A percentile compares a stretch with the other conserved stretches of the same genome.
These are phyloP conservation scores for Amanita molliuscula DNA, from an alignment of 768 basidiomycete species.

Conservation along the genomic window DNA sequence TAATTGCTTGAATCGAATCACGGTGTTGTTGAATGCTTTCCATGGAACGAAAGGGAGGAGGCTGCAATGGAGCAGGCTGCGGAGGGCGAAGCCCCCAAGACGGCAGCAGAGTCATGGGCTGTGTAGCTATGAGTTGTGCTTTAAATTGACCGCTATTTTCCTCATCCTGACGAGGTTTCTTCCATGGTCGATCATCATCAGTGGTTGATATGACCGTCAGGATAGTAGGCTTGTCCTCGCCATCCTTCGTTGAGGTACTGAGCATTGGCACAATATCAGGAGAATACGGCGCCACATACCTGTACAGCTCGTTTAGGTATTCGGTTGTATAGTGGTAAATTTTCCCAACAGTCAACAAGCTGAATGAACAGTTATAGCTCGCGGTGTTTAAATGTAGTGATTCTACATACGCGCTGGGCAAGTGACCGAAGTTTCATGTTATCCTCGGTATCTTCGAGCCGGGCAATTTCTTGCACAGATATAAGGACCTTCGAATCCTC, in stretches of 20 bases:
- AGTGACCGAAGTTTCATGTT: conserved; percentile 45
- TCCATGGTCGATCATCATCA: not conserved
- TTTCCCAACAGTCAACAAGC: conserved; percentile 76
- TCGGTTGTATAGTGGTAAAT: conserved; percentile 67
- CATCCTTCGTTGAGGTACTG: conserved; percentile 8
- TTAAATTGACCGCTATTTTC: not conserved
- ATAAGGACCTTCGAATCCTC: conserved; percentile 64
- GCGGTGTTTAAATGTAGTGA: not conserved
- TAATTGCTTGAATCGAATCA: conserved; percentile 24
- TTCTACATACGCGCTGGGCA: conserved; percentile 48
- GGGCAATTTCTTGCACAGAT: conserved; percentile 44
- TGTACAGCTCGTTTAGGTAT: conserved; percentile 63
- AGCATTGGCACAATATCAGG: not conserved
- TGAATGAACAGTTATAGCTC: conserved; percentile 16
- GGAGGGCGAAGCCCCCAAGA: not conserved
- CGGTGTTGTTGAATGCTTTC: conserved; percentile 8
- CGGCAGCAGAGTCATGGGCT: not conserved
- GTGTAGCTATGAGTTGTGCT: not conserved
- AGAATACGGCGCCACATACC: conserved; percentile 12
- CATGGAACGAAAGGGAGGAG: not conserved
- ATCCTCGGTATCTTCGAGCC: conserved; percentile 24
- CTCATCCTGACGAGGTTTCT: conserved; percentile 1
- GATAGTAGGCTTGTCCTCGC: conserved; percentile 8
- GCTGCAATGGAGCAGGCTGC: not conserved
- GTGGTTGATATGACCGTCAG: conserved; percentile 2